These are phyloP conservation scores for Aristolochia contorta DNA, from an alignment of 164 flowering plant species.

Conservation along the genomic window DNA sequence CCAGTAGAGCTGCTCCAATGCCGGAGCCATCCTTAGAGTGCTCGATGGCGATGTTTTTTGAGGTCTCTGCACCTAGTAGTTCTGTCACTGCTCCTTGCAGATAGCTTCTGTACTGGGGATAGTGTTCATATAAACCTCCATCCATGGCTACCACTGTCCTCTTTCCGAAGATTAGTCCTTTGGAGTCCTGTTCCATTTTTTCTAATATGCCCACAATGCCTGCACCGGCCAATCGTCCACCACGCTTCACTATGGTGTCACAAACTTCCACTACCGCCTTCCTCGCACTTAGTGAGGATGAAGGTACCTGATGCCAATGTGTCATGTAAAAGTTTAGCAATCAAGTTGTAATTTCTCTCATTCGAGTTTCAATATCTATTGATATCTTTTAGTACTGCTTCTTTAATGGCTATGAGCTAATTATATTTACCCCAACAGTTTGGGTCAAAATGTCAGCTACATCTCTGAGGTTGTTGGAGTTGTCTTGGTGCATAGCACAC, in stretches of 20 bases:
- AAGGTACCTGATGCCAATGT: conserved; percentile 23
- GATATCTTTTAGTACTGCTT: neutral
- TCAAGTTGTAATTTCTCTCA: neutral
- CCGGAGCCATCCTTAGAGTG: conserved; percentile 90
- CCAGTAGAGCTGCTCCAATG: conserved; percentile 88
- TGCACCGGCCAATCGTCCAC: conserved; percentile 79
- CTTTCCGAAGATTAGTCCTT: conserved; percentile 47
- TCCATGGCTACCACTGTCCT: conserved; percentile 88
- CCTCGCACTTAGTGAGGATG: conserved; percentile 34
- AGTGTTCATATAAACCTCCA: conserved; percentile 74
- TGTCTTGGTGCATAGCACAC: conserved; percentile 73
- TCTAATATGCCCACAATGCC: conserved; percentile 86
- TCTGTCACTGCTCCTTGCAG: conserved; percentile 60
- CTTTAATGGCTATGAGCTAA: neutral
- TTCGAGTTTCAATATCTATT: neutral
- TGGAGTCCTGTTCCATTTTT: conserved; percentile 68
- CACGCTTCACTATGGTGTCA: conserved; percentile 64
- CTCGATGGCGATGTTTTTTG: conserved; percentile 54
- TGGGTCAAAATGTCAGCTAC: conserved; percentile 44
- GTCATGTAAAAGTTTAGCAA: neutral
- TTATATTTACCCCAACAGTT: conserved; percentile 39
- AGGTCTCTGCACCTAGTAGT: conserved; percentile 48
- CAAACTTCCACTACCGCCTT: conserved; percentile 53
- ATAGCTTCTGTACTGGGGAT: conserved; percentile 63
- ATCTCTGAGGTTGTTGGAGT: conserved; percentile 36